Percentiles rank a stretch among this genome's conserved stretches.
phyloP scores from a whole-genome alignment of 768 basidiomycete genomes.

The Pholiota microspora region DNA sequence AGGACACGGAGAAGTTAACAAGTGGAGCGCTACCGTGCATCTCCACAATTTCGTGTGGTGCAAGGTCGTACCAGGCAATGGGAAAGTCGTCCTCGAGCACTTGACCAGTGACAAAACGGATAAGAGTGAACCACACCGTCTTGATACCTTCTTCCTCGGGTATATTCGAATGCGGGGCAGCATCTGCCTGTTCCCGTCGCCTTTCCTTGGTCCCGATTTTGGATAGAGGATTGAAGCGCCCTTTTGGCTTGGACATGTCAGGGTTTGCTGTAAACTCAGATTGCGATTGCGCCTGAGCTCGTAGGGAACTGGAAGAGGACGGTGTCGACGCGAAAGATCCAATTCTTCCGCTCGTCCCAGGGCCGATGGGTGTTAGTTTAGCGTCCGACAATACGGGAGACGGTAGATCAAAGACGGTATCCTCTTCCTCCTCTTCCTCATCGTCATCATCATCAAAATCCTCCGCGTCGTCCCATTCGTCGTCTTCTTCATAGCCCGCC shows the following conservation, averaged over 20 bases:
- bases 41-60: constrained; percentile 68
- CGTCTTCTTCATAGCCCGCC: constrained; percentile 6
- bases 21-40: constrained; percentile 41
- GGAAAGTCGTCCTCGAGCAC: constrained; percentile 65
- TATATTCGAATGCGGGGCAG: background rate
- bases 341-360: constrained; percentile 1
- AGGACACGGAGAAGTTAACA: constrained; percentile 9
- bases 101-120: constrained; percentile 69
- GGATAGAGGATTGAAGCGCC: constrained; percentile 9
- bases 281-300: background rate
- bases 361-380: background rate
- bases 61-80: constrained; percentile 55
- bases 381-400: constrained; percentile 4
- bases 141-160: constrained; percentile 15
- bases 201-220: constrained; percentile 4
- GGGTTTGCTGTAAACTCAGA: background rate
- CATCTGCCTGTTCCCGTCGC: background rate
- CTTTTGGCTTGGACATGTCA: background rate
- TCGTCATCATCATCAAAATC: constrained; percentile 35
- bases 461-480: constrained; percentile 13
- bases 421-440: constrained; percentile 22
- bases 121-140: constrained; percentile 35
- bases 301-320: background rate
- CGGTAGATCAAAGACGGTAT: background rate
- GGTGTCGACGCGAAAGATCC: background rate